phyloP scores from a whole-genome alignment of 2,329 filamentous ascomycete genomes.

The Madurella fahalii region DNA sequence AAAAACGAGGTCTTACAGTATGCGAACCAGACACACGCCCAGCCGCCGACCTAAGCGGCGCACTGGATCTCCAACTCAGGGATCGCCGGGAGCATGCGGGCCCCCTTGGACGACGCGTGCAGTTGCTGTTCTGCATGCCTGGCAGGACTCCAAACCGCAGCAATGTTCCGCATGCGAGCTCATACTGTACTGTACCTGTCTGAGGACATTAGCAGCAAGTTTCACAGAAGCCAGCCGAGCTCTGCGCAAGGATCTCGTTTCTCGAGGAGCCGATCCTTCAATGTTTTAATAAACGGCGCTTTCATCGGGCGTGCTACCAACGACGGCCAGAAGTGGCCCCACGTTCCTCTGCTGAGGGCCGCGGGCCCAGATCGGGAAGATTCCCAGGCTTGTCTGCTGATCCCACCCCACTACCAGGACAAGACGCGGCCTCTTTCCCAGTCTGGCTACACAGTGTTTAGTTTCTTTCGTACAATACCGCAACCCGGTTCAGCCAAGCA shows the following conservation, averaged over 20 bases:
- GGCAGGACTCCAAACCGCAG: too few relatives aligned
- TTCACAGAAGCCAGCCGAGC: not conserved
- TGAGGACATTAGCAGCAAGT: not conserved
- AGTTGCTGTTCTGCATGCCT: not conserved
- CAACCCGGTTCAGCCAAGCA: too few relatives aligned
- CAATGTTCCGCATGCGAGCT: too few relatives aligned
- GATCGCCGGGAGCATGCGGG: slow-evolving; percentile 8
- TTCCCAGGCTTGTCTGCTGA: not conserved
- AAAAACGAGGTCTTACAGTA: not conserved
- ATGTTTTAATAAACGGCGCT: not conserved
- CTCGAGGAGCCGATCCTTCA: not conserved
- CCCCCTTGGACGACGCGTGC: slow-evolving; percentile 4
- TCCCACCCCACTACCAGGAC: slow-evolving; percentile 1
- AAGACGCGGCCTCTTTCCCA: not conserved
- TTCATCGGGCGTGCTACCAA: not conserved
- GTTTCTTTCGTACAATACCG: too few relatives aligned
- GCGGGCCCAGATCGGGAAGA: slow-evolving; percentile 8
- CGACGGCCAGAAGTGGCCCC: not conserved
- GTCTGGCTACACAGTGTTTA: too few relatives aligned
- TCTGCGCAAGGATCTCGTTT: not conserved
- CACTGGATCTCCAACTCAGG: slow-evolving; percentile 16
- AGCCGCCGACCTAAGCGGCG: slow-evolving; percentile 2
- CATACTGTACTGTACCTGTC: not conserved
- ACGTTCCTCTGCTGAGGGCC: not conserved
- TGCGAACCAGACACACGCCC: not conserved